Base-by-base conservation (phyloP, 2,329 filamentous ascomycete species). In the Alternaria arborescens region DNA sequence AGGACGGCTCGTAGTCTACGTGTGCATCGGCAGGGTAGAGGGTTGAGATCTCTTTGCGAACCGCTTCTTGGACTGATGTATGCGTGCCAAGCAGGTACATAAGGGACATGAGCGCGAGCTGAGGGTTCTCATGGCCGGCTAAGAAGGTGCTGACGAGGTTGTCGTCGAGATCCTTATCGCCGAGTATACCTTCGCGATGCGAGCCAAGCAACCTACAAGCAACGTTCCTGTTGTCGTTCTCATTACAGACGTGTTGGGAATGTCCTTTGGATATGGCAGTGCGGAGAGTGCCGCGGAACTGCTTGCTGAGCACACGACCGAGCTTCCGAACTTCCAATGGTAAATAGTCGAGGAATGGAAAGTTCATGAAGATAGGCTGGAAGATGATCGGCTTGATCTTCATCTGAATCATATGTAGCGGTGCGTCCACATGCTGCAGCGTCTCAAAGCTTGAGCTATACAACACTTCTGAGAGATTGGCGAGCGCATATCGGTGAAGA, bases 401-500 rank as follows among this genome's bases (percentile, higher is more conserved):
- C 52, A 62, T 70, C 51, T 72, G 71, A 8, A 72, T 50, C 36
- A 57, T 55, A 42, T 71, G 61, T 7, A 73, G 51, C 18, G 67
- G 68, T 3, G 71, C 66, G 20, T 71, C 62, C 18, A 56, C 38
- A 16, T 62, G 62, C 47, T 71, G 61, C 42, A 73, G 58, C 8
- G 70, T 71, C 30, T 71, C 34, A n/a, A 73, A 73, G 47, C 65
- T 71, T 12, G 69, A 71, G 26, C 61, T 16, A 36, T 36, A 36
- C 32, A 36, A 16, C 11, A 36, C 32, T 16, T 36, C 32, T 16
- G 73, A 73, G 46, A 77, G 70, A 58, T 79, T 80, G 32, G 77
- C 77, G 42, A 80, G 72, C 2, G 77, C 76, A 48, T 77, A 78
- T 18, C 77, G 68, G 59, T 81, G 79, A 16, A 80, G 66, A 5